These are phyloP conservation scores for Calophaca sinica DNA, from an alignment of 306 rosid species.

Conservation along the genomic window DNA sequence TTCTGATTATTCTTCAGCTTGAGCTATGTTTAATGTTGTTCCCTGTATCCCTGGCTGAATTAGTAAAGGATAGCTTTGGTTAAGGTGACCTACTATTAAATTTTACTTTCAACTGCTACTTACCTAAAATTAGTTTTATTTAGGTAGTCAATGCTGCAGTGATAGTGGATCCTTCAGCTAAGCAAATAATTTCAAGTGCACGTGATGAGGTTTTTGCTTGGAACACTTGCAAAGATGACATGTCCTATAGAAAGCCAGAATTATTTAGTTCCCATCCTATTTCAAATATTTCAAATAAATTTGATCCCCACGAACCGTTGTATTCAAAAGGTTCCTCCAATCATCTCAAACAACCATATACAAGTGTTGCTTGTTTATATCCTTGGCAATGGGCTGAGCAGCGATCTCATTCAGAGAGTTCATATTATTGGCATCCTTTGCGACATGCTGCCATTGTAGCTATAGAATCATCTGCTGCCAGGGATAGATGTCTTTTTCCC, in stretches of 20 bases:
- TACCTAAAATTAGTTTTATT: slow-evolving; percentile 28
- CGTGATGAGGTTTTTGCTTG: slow-evolving; percentile 62
- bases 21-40: slow-evolving; percentile 7
- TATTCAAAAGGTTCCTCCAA: slow-evolving; percentile 39
- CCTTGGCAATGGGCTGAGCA: slow-evolving; percentile 77
- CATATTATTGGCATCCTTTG: slow-evolving; percentile 67
- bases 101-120: slow-evolving; percentile 17
- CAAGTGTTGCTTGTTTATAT: slow-evolving; percentile 61
- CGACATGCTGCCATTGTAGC: slow-evolving; percentile 82
- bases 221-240: slow-evolving; percentile 47
- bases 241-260: slow-evolving; percentile 45
- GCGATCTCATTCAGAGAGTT: slow-evolving; percentile 45
- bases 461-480: slow-evolving; percentile 81
- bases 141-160: slow-evolving; percentile 86
- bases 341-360: slow-evolving; percentile 43
- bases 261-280: slow-evolving; percentile 24
- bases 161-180: slow-evolving; percentile 81
- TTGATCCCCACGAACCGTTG: slow-evolving; percentile 37
- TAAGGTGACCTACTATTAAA: neutral
- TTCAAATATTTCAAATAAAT: slow-evolving; percentile 42
- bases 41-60: slow-evolving; percentile 3
- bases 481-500: slow-evolving; percentile 71
- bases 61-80: slow-evolving; percentile 27
- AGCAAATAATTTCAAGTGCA: slow-evolving; percentile 69
- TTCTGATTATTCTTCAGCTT: slow-evolving; percentile 32